Evolutionary conservation across 208 protist species (phyloP), one percentile per base, ranked within the genome.

Genomic region (Trypanosoma cruzi): DNA sequence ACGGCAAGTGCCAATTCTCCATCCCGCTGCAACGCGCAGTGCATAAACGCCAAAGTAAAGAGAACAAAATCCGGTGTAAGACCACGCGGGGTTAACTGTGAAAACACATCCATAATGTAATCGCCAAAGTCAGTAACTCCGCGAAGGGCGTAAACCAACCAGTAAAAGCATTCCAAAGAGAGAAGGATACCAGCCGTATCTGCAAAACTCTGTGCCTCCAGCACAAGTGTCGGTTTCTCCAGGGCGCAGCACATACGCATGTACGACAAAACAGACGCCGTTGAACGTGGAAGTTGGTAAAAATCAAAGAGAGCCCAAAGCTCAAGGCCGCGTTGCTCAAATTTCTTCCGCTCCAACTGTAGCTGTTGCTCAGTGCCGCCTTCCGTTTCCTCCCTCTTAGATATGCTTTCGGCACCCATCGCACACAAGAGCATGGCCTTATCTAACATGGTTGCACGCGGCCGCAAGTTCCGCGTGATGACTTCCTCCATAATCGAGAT

Each of bases 301-400:
- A 97, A 95, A 69, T 97, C 93, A 71, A 81, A 97, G 18, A 97
- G 82, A 7, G 81, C 76, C 90, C 93, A 97, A 48, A 82, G 64
- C 42, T 97, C 93, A 50, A 89, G 67, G 54, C 92, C 91, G n/a
- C 61, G 71, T 58, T 81, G 69, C 50, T 72, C 68, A 32, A 77
- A 60, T 29, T 48, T 55, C 32, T 71, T 59, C 10, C n/a, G 29
- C n/a, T 36, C 14, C 28, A 57, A 34, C 55, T 55, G 11, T 48
- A 32, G 18, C 28, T 36, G 28, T n/a, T 64, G 54, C 50, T 64
- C 32, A 24, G 3, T 22, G 18, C 22, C 26, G 13, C 6, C 46
- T 26, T 46, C 31, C 34, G 31, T 60, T n/a, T 29, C 36, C 4
- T 28, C 46, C 8, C 37, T 54, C 44, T 52, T 54, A 18, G 80